Evolutionary conservation across 139 green algal genomes (phyloP).

Genomic region (Chlamydomonas sp.): DNA sequence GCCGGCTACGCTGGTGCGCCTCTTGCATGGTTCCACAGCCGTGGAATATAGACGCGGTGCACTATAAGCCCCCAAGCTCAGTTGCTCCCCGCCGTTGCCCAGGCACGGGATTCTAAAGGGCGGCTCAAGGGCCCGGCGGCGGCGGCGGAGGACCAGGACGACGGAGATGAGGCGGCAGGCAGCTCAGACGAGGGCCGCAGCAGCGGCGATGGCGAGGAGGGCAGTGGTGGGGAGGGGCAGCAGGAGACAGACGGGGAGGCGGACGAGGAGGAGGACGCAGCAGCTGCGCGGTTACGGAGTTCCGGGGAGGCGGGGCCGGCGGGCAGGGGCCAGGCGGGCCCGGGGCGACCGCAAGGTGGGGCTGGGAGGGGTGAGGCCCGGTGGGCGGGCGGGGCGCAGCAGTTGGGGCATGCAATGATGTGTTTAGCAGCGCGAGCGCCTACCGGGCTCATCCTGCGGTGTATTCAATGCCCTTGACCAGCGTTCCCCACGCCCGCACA

Average conservation of each 20-base stretch:
- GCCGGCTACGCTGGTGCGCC: too few species aligned
- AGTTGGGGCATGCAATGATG: neutral
- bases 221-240: neutral
- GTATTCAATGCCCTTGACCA: neutral
- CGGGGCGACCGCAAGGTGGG: neutral
- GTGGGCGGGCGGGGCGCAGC: too few species aligned
- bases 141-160: neutral
- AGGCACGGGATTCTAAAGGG: too few species aligned
- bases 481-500: neutral
- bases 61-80: too few species aligned
- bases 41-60: too few species aligned
- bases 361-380: neutral
- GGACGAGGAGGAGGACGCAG: neutral
- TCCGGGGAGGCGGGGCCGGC: neutral
- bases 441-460: too few species aligned
- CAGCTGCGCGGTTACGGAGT: neutral
- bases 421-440: neutral
- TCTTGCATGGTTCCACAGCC: too few species aligned
- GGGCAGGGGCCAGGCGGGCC: neutral
- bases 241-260: slow-evolving; percentile 10
- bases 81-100: too few species aligned
- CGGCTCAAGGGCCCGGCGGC: neutral
- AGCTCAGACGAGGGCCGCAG: neutral
- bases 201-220: neutral
- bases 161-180: neutral